Percentiles rank a stretch among this genome's conserved stretches.
These are phyloP conservation scores for Colletotrichum siamense DNA, from an alignment of 2,329 filamentous ascomycete genomes.

Conservation along the genomic window DNA sequence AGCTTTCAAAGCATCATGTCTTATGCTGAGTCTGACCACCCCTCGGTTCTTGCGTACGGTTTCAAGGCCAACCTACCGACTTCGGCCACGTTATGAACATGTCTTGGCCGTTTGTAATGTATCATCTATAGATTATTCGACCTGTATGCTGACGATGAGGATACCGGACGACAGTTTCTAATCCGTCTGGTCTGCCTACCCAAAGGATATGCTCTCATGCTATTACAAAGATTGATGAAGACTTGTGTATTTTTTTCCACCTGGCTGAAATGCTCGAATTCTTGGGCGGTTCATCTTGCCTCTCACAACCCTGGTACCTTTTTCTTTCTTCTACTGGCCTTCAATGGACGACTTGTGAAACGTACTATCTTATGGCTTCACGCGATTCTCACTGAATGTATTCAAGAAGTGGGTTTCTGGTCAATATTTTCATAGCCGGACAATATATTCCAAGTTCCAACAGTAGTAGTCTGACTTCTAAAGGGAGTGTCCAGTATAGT, in stretches of 20 bases:
- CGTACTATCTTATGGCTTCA: no score
- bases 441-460: no score
- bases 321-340: no score
- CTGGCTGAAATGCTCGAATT: no score
- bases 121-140: background rate
- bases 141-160: background rate
- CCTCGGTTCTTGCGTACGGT: background rate
- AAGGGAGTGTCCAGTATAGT: no score
- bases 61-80: background rate
- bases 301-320: no score
- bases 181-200: background rate
- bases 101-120: rapidly evolving
- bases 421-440: no score
- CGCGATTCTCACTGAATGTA: no score
- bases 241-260: background rate
- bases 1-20: background rate
- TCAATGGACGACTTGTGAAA: no score
- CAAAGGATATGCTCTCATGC: no score
- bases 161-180: background rate
- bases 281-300: background rate
- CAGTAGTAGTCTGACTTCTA: no score
- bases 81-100: background rate
- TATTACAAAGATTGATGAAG: background rate
- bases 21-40: rapidly evolving
- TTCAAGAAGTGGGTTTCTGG: no score